A percentile compares a stretch with the other conserved stretches of the same genome.
Conservation (phyloP, 179 eudicot species). For the Actinidia polygama region DNA sequence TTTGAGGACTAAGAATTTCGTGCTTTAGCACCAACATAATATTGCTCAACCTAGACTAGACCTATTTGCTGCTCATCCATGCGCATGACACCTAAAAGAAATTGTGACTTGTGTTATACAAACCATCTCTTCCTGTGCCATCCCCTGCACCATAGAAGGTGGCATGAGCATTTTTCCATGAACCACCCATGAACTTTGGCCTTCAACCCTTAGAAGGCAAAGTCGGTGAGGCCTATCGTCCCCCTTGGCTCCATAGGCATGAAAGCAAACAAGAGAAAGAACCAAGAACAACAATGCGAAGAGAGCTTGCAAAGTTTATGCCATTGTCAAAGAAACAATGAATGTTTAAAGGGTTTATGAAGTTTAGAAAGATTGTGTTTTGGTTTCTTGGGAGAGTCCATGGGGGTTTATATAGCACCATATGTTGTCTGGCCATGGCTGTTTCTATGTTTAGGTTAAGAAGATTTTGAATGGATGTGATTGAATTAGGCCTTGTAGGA, state of each 20-base stretch:
- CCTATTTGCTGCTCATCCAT: background rate
- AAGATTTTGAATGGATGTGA: background rate
- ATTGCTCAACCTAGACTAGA: background rate
- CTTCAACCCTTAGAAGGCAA: background rate
- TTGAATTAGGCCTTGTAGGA: background rate
- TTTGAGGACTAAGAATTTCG: background rate
- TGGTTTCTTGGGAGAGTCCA: background rate
- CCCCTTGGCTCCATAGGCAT: background rate
- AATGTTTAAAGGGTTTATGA: background rate
- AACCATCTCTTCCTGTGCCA: constrained; percentile 27
- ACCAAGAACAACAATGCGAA: background rate
- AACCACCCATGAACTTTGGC: constrained; percentile 26
- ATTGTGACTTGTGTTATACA: background rate
- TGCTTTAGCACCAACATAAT: background rate
- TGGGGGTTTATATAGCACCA: background rate
- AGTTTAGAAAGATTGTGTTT: background rate
- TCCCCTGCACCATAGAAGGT: constrained; percentile 68
- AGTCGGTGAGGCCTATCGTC: background rate
- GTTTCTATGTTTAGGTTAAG: constrained; percentile 5
- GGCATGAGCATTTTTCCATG: constrained; percentile 59
- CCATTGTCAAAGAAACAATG: background rate
- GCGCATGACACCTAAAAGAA: background rate
- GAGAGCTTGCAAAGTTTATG: constrained; percentile 4
- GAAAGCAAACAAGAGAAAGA: background rate
- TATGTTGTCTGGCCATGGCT: background rate